phyloP scores from a whole-genome alignment of 108 stramenopile species.

The Nannochloropsis gaditana region DNA sequence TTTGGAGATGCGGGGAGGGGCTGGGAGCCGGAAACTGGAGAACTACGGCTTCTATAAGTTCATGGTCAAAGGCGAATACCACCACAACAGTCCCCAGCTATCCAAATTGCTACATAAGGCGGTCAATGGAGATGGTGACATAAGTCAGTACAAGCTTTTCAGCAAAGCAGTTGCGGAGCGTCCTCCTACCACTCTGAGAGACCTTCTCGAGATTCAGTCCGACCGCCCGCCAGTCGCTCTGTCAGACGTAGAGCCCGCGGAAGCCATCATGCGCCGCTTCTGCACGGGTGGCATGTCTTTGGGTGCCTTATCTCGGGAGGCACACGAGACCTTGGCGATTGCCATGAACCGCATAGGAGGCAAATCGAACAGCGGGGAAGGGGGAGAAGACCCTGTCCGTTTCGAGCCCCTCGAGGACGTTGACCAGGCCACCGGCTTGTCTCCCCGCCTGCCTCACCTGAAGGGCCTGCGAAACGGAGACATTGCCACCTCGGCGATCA shows the following conservation, averaged over 20 bases:
- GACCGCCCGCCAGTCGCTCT: slow-evolving; percentile 32
- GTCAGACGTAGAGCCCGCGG: slow-evolving; percentile 44
- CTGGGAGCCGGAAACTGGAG: slow-evolving; percentile 40
- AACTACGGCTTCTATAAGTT: slow-evolving; percentile 52
- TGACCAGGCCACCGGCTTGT: slow-evolving; percentile 36
- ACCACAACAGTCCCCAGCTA: slow-evolving; percentile 48
- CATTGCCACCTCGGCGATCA: slow-evolving; percentile 45
- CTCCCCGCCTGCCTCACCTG: slow-evolving; percentile 43
- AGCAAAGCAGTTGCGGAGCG: slow-evolving; percentile 33
- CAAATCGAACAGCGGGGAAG: slow-evolving; percentile 51
- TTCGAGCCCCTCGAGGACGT: slow-evolving; percentile 45
- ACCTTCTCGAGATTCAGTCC: slow-evolving; percentile 32
- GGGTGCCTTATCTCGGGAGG: slow-evolving; percentile 48
- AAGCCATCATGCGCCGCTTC: slow-evolving; percentile 49
- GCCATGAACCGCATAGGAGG: slow-evolving; percentile 52
- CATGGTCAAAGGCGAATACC: slow-evolving; percentile 43
- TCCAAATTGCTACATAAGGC: slow-evolving; percentile 43
- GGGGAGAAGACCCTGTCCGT: slow-evolving; percentile 51
- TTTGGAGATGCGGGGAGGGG: slow-evolving; percentile 25
- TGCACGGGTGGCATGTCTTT: slow-evolving; percentile 52
- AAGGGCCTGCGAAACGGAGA: slow-evolving; percentile 52
- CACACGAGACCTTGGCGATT: slow-evolving; percentile 53
- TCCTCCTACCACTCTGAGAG: slow-evolving; percentile 45
- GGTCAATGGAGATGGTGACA: slow-evolving; percentile 29
- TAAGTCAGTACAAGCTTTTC: slow-evolving; percentile 43